Evolutionary conservation across 2,329 filamentous ascomycete species (phyloP), one percentile per base, ranked within the genome.

Genomic region (Pseudocercospora musae): DNA sequence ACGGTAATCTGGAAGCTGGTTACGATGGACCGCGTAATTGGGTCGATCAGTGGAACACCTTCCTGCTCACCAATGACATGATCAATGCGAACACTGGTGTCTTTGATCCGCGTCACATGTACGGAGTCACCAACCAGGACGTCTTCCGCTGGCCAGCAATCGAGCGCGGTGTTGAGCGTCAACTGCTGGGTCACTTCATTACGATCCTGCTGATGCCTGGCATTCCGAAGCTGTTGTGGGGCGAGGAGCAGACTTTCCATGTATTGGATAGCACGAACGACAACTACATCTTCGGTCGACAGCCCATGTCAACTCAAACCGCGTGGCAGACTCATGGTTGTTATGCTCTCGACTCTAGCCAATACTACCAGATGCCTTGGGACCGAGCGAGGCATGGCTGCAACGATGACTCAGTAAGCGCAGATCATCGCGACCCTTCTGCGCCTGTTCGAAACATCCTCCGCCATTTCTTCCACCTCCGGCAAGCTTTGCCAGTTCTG

Each of bases 91-190:
- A 85, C 69, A 87, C 83, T 1, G 85, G 85, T 31, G 73, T 82
- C 58, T 86, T 87, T 64, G 86, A 89, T 67, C 86, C 86, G 3
- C 81, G 86, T 1, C 86, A 88, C 70, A 82, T 88, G 80, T 88
- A 83, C 69, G 86, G 86, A 54, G 81, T 82, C 1, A 86, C 85
- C 6, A 88, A 88, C 69, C 86, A 89, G 74, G 86, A 89, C 69
- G 84, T 87, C 4, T 85, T 87, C 71, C 79, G 85, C 27, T 87
- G 85, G 85, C 85, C 85, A n/a, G 79, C 82, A 3, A 78, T 87
- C 18, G 73, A 77, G 31, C 78, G 83, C 55, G 85, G 85, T 4
- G 80, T 82, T 0, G 76, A 86, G 66, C 79, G 82, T 53, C 81
- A 84, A 69, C 73, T 87, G 4, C 73, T 87, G 5, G 85, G 79